Evolutionary conservation across 805 yeast species (phyloP).

Genomic region (Ogataea saltuana): DNA sequence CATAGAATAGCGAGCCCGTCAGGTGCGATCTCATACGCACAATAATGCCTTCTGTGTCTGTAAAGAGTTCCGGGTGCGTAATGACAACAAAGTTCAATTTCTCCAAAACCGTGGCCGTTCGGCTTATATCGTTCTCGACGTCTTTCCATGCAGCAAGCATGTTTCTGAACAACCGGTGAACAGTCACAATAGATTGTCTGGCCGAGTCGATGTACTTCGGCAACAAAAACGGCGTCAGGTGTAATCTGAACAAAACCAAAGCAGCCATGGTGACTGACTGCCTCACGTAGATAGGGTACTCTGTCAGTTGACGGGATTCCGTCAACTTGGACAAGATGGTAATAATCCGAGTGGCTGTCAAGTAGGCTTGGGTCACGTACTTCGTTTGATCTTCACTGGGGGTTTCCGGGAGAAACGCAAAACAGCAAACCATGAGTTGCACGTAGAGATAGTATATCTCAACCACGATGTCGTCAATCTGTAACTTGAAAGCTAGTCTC

Average conservation of each 20-base stretch:
- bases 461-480: slow-evolving; percentile 65
- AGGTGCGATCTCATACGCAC: slow-evolving; percentile 89
- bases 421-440: slow-evolving; percentile 78
- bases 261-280: slow-evolving; percentile 86
- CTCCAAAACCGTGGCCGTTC: slow-evolving; percentile 89
- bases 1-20: slow-evolving; percentile 88
- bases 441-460: slow-evolving; percentile 80
- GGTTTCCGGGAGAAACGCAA: slow-evolving; percentile 88
- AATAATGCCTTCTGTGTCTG: slow-evolving; percentile 72
- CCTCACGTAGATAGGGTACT: slow-evolving; percentile 82
- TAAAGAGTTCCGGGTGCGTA: slow-evolving; percentile 82
- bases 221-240: slow-evolving; percentile 69
- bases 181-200: slow-evolving; percentile 90
- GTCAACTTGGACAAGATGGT: slow-evolving; percentile 74
- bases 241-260: slow-evolving; percentile 74
- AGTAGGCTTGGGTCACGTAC: slow-evolving; percentile 78
- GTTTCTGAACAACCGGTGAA: slow-evolving; percentile 82
- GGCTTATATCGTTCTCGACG: slow-evolving; percentile 83
- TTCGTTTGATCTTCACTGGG: slow-evolving; percentile 84
- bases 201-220: slow-evolving; percentile 84
- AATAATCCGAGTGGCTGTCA: slow-evolving; percentile 77
- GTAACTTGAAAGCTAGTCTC: slow-evolving; percentile 62
- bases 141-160: slow-evolving; percentile 90
- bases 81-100: slow-evolving; percentile 83
- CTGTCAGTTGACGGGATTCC: slow-evolving; percentile 69